Evolutionary conservation across 257 asterid genomes (phyloP).

Genomic region (Agastache rugosa): DNA sequence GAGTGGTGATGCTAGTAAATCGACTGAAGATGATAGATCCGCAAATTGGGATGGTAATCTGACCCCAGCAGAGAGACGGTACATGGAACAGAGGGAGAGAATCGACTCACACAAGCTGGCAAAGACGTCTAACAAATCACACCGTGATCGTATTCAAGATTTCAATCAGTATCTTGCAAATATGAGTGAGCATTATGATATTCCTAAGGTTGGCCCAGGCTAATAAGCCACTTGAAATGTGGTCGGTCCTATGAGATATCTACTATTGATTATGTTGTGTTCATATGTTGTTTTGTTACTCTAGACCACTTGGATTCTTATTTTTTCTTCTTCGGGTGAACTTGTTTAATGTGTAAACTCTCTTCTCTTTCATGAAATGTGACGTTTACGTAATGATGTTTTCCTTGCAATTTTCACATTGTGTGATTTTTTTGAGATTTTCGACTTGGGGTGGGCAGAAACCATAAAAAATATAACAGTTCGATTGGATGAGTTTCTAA

Average conservation of each 20-base stretch:
- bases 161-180: slow-evolving; percentile 97
- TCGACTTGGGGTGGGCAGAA: no score
- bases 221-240: slow-evolving; percentile 48
- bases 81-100: slow-evolving; percentile 80
- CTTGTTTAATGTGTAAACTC: not conserved
- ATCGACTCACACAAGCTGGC: slow-evolving; percentile 78
- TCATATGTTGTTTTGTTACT: not conserved
- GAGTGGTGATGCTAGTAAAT: slow-evolving; percentile 50
- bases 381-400: not conserved
- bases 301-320: not conserved
- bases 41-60: slow-evolving; percentile 63
- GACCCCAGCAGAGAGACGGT: slow-evolving; percentile 94
- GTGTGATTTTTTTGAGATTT: no score
- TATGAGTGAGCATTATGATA: slow-evolving; percentile 98
- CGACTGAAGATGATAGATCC: slow-evolving; percentile 49
- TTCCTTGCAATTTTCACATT: no score
- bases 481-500: no score
- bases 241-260: not conserved
- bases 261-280: slow-evolving; percentile 4
- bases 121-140: slow-evolving; percentile 88
- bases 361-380: not conserved
- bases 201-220: slow-evolving; percentile 97
- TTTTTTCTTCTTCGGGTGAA: not conserved
- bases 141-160: slow-evolving; percentile 91
- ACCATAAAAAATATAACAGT: no score